These are phyloP conservation scores for Talaromyces sp. DNA, from an alignment of 2,329 filamentous ascomycete species.

Conservation along the genomic window DNA sequence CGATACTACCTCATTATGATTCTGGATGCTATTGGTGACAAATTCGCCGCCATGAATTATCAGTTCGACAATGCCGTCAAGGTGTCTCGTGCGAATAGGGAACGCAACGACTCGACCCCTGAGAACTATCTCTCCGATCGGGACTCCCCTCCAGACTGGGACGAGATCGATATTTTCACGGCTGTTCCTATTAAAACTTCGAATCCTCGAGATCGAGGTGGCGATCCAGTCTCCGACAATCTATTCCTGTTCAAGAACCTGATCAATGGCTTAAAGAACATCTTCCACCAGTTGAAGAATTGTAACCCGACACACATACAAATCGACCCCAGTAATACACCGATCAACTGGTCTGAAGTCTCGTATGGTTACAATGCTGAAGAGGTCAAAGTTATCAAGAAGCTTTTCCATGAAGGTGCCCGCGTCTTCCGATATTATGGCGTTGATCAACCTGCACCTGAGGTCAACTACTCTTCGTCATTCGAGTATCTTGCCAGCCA, in stretches of 20 bases:
- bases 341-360: slow-evolving; percentile 88
- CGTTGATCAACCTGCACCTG: slow-evolving; percentile 69
- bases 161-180: slow-evolving; percentile 95
- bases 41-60: slow-evolving; percentile 96
- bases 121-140: slow-evolving; percentile 84
- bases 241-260: slow-evolving; percentile 97
- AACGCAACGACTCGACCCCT: slow-evolving; percentile 58
- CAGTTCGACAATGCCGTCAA: slow-evolving; percentile 95
- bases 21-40: slow-evolving; percentile 93
- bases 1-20: slow-evolving; percentile 97
- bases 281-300: slow-evolving; percentile 87
- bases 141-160: slow-evolving; percentile 81
- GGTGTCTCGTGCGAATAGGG: slow-evolving; percentile 70
- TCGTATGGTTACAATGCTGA: slow-evolving; percentile 96
- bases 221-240: slow-evolving; percentile 90
- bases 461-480: slow-evolving; percentile 70
- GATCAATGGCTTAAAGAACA: slow-evolving; percentile 91
- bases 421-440: slow-evolving; percentile 97
- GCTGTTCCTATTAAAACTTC: slow-evolving; percentile 95
- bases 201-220: slow-evolving; percentile 80
- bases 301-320: slow-evolving; percentile 69
- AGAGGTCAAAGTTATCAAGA: slow-evolving; percentile 93
- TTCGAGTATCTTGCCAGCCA: slow-evolving; percentile 92
- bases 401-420: slow-evolving; percentile 93
- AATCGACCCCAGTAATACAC: slow-evolving; percentile 72